Percentiles rank a stretch among this genome's conserved stretches.
These are phyloP conservation scores for Earliella scabrosa DNA, from an alignment of 1,284 basidiomycete species.

Conservation along the genomic window DNA sequence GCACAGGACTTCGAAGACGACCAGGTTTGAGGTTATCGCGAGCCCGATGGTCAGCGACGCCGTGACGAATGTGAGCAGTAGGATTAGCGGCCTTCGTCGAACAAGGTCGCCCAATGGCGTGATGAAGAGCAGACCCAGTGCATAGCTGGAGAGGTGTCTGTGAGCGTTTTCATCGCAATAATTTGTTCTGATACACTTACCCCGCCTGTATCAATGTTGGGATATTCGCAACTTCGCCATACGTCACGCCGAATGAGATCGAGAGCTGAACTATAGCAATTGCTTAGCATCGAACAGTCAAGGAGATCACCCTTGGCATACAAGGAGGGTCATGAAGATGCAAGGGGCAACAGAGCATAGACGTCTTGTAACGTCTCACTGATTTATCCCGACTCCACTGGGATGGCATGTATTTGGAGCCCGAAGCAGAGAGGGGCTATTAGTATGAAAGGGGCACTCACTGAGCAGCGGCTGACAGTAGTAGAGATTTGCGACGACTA, in stretches of 20 bases:
- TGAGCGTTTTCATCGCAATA: too few species aligned
- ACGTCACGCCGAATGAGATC: constrained; percentile 56
- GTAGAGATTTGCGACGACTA: constrained; percentile 68
- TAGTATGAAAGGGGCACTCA: too few species aligned
- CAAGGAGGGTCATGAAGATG: too few species aligned
- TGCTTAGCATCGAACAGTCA: too few species aligned
- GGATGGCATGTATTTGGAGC: too few species aligned
- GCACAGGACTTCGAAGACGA: constrained; percentile 48
- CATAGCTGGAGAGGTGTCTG: too few species aligned
- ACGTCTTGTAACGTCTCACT: too few species aligned
- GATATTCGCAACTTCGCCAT: constrained; percentile 60
- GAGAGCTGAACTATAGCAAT: constrained; percentile 54
- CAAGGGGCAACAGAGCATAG: too few species aligned
- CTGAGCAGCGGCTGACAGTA: constrained; percentile 77
- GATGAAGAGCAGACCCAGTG: constrained; percentile 52
- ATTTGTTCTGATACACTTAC: too few species aligned
- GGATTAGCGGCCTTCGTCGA: constrained; percentile 51
- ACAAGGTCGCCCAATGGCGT: constrained; percentile 58
- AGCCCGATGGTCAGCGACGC: constrained; percentile 49
- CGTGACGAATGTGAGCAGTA: constrained; percentile 44
- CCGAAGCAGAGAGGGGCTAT: too few species aligned
- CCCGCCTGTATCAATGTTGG: constrained; percentile 56
- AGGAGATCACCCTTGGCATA: too few species aligned
- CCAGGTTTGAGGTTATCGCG: constrained; percentile 45
- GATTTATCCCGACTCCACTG: too few species aligned